Conservation (phyloP, 192 early-diverging fungal species). For the Gamsiella multidivaricata region DNA sequence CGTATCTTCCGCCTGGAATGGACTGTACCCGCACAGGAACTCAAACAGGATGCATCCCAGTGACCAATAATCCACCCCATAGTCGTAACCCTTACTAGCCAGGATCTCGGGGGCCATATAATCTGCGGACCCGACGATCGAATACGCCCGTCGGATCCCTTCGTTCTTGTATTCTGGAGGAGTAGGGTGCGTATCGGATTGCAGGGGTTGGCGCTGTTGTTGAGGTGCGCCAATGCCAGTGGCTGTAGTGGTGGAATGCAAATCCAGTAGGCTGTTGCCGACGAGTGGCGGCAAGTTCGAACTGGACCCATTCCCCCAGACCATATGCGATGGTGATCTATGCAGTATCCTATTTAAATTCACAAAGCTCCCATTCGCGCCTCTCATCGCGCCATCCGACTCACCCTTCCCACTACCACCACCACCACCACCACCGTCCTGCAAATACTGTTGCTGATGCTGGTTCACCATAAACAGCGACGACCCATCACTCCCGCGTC, state of each 20-base stretch:
- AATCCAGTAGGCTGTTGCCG: slow-evolving; percentile 35
- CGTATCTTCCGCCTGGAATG: slow-evolving; percentile 77
- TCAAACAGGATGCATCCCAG: slow-evolving; percentile 84
- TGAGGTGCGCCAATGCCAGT: too few relatives aligned
- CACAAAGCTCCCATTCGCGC: slow-evolving; percentile 43
- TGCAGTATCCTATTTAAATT: slow-evolving; percentile 42
- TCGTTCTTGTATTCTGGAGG: slow-evolving; percentile 50
- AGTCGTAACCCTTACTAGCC: slow-evolving; percentile 70
- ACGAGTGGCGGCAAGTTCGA: slow-evolving; percentile 9
- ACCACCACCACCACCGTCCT: not conserved
- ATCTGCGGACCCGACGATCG: slow-evolving; percentile 87
- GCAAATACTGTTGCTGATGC: not conserved
- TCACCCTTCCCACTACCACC: slow-evolving; percentile 8
- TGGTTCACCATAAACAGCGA: slow-evolving; percentile 10
- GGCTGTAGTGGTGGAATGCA: not conserved
- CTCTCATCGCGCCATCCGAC: not conserved
- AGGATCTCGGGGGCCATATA: slow-evolving; percentile 92
- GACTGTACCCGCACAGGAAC: slow-evolving; percentile 75
- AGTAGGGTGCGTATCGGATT: not conserved
- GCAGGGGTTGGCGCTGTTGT: not conserved
- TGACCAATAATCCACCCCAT: slow-evolving; percentile 84
- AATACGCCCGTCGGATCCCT: slow-evolving; percentile 72
- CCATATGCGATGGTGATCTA: slow-evolving; percentile 35
- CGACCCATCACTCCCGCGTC: slow-evolving; percentile 36
- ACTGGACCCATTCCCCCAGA: slow-evolving; percentile 23